Evolutionary conservation across 2,329 filamentous ascomycete genomes (phyloP).

Genomic region (Corynespora cassiicola): DNA sequence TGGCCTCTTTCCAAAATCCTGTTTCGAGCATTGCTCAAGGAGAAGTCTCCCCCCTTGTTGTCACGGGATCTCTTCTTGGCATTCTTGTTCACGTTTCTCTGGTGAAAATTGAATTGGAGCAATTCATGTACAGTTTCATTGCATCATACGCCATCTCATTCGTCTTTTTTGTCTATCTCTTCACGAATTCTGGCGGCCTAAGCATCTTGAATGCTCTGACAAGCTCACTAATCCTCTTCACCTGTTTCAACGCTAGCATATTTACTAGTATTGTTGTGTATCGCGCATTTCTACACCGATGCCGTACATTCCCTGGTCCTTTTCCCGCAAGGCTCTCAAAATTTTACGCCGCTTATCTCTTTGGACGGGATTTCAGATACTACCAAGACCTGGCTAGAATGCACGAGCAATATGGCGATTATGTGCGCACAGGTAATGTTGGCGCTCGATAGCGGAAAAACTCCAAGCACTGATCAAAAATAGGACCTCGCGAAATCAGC

Average conservation of each 20-base stretch:
- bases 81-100: conserved; percentile 25
- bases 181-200: conserved; percentile 4
- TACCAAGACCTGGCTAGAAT: conserved; percentile 33
- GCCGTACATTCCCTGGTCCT: conserved; percentile 30
- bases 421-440: conserved; percentile 45
- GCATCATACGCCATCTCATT: conserved; percentile 13
- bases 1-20: too few relatives aligned
- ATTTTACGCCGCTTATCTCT: conserved; percentile 33
- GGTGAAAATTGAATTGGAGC: conserved; percentile 27
- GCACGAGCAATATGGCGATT: conserved; percentile 41
- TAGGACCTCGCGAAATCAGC: conserved; percentile 30
- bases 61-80: conserved; percentile 14
- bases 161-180: conserved; percentile 14
- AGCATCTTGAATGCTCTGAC: conserved; percentile 8
- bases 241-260: conserved; percentile 19
- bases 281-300: conserved; percentile 32
- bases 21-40: too few relatives aligned
- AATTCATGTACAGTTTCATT: conserved; percentile 32
- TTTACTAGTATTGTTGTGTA: conserved; percentile 29
- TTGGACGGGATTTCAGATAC: conserved; percentile 34
- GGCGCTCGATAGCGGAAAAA: neutral
- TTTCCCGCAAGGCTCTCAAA: conserved; percentile 27
- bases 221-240: conserved; percentile 12
- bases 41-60: neutral
- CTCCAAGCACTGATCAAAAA: too few relatives aligned